These are phyloP conservation scores for Dentipellis sp. DNA, from an alignment of 768 basidiomycete genomes.

Conservation along the genomic window DNA sequence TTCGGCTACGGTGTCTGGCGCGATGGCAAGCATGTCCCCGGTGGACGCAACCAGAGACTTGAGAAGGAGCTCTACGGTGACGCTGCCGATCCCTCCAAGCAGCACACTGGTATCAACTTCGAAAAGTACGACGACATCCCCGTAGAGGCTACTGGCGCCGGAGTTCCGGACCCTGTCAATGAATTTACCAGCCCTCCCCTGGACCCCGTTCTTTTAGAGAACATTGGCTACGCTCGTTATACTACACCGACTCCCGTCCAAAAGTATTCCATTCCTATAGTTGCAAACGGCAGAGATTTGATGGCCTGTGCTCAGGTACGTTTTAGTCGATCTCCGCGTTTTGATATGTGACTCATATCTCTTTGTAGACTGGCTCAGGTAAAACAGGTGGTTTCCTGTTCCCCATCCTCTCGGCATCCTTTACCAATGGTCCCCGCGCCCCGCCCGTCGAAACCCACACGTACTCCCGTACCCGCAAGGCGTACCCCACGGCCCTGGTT, in stretches of 20 bases:
- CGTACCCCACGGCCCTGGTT: slow-evolving; percentile 94
- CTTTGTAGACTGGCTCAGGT: slow-evolving; percentile 88
- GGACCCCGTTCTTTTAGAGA: slow-evolving; percentile 90
- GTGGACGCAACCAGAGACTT: slow-evolving; percentile 73
- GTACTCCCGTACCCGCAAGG: slow-evolving; percentile 73
- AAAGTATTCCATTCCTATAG: slow-evolving; percentile 99
- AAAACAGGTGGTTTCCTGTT: slow-evolving; percentile 99
- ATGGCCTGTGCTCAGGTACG: slow-evolving; percentile 92
- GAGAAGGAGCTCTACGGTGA: slow-evolving; percentile 98
- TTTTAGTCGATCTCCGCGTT: slow-evolving; percentile 2
- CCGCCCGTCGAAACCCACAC: slow-evolving; percentile 46
- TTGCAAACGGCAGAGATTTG: slow-evolving; percentile 79
- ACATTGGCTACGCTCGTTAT: slow-evolving; percentile 90
- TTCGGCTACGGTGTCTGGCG: slow-evolving; percentile 76
- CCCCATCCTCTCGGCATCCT: slow-evolving; percentile 94
- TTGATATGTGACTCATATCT: slow-evolving; percentile 12
- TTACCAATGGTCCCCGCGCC: slow-evolving; percentile 68
- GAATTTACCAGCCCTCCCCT: slow-evolving; percentile 85
- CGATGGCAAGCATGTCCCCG: slow-evolving; percentile 82
- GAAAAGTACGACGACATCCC: slow-evolving; percentile 99
- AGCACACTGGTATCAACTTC: slow-evolving; percentile 98
- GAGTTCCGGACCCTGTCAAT: slow-evolving; percentile 91
- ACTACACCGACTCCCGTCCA: slow-evolving; percentile 96
- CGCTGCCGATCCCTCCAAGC: slow-evolving; percentile 71
- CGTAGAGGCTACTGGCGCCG: slow-evolving; percentile 94